Conservation (phyloP, 148 eudicot genomes). For the Nepenthes mirabilis region DNA sequence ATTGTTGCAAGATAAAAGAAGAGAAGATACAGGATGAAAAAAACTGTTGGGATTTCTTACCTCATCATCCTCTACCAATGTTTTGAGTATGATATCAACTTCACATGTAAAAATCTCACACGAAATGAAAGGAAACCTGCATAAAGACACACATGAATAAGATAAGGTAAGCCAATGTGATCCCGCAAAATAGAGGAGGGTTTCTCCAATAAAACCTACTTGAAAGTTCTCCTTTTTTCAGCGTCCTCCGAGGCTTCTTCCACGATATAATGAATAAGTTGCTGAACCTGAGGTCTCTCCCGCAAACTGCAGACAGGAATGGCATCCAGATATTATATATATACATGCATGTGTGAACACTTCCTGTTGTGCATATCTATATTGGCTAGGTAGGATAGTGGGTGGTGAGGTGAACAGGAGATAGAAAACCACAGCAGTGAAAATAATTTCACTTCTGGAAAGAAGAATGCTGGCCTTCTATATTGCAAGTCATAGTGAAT, state of each 20-base stretch:
- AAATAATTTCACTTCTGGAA: too few species aligned
- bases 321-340: neutral
- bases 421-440: too few species aligned
- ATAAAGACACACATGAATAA: slow-evolving; percentile 5
- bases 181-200: slow-evolving; percentile 1
- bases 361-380: too few species aligned
- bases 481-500: too few species aligned
- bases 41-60: slow-evolving; percentile 18
- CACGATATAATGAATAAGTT: slow-evolving; percentile 68
- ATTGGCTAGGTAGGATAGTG: too few species aligned
- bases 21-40: slow-evolving; percentile 2
- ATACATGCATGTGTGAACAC: neutral
- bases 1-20: neutral
- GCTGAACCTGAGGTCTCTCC: slow-evolving; percentile 63
- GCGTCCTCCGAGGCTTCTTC: slow-evolving; percentile 90
- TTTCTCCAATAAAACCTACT: slow-evolving; percentile 26
- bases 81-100: slow-evolving; percentile 87
- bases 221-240: slow-evolving; percentile 59
- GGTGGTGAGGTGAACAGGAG: too few species aligned
- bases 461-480: too few species aligned
- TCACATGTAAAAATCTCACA: slow-evolving; percentile 97
- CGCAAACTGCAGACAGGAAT: slow-evolving; percentile 48
- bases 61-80: slow-evolving; percentile 96
- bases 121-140: slow-evolving; percentile 85
- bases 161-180: neutral